Percentiles rank a stretch among this genome's conserved stretches.
Evolutionary conservation across 2,329 filamentous ascomycete species (phyloP).

Genomic region (Hawksworthiomyces lignivorus): DNA sequence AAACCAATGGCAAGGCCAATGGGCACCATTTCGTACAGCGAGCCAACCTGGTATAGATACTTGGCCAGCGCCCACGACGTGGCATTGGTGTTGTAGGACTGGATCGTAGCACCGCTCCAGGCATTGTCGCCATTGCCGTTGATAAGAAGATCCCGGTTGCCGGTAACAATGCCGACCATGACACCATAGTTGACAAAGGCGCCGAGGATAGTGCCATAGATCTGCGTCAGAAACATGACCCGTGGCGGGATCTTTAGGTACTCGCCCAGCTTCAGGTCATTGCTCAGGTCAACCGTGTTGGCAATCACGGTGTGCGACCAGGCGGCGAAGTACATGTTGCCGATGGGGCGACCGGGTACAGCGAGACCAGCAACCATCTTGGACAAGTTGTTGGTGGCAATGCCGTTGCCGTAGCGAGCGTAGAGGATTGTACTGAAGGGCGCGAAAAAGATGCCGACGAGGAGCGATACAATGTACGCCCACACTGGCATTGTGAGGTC

Average conservation of each 20-base stretch:
- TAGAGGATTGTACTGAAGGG: slow-evolving; percentile 46
- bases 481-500: slow-evolving; percentile 38
- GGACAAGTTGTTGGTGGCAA: slow-evolving; percentile 50
- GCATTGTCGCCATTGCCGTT: slow-evolving; percentile 37
- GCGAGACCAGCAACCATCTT: slow-evolving; percentile 48
- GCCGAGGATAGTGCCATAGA: slow-evolving; percentile 26
- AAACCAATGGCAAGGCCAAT: slow-evolving; percentile 42
- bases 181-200: slow-evolving; percentile 25
- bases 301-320: slow-evolving; percentile 51
- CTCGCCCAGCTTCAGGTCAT: slow-evolving; percentile 29
- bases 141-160: slow-evolving; percentile 38
- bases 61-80: slow-evolving; percentile 43
- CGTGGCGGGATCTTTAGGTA: slow-evolving; percentile 30
- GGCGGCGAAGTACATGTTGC: slow-evolving; percentile 51
- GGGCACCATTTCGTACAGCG: slow-evolving; percentile 39
- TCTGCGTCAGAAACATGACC: slow-evolving; percentile 27
- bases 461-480: slow-evolving; percentile 38
- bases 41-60: slow-evolving; percentile 42
- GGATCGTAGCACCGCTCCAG: slow-evolving; percentile 47
- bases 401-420: slow-evolving; percentile 47
- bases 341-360: slow-evolving; percentile 41
- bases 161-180: slow-evolving; percentile 39
- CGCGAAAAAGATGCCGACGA: slow-evolving; percentile 39
- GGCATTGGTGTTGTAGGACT: slow-evolving; percentile 40
- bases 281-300: slow-evolving; percentile 35